Evolutionary conservation across 352 stramenopile genomes (phyloP), one percentile per base, ranked within the genome.

Genomic region (Pythium utonaiense): DNA sequence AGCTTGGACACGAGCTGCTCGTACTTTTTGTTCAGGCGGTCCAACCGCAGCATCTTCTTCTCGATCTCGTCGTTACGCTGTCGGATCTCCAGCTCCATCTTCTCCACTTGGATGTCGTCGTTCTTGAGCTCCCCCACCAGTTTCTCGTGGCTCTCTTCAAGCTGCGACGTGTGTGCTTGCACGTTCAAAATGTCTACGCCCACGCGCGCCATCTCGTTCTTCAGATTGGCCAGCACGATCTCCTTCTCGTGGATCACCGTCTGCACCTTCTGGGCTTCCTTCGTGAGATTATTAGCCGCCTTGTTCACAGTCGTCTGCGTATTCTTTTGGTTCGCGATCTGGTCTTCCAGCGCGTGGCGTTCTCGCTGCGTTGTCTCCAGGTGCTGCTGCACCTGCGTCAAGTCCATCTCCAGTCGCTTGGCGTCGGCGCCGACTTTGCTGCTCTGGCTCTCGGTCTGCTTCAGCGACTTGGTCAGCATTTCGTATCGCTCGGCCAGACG

Each of bases 21-120:
- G 61, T 98, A 98, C 66, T 98, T 97, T 30, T 94, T 88, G 75
- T 98, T 98, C 8, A 98, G 75, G 3, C 88, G 77, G 64, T 98
- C 93, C 8, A 98, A 74, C 0, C 87, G 80, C 55, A 94, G 82
- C 75, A 97, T 97, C 60, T 98, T 98, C 73, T 98, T 98, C 58
- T 98, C 96, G 21, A 98, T 97, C 60, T 98, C 91, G 70, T 98
- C 92, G 58, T 97, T 96, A 14, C 89, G 80, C 71, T 98, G 94
- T 8, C 89, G 87, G 53, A 98, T 97, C 67, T 98, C 93, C 21
- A 96, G 61, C 71, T 98, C 86, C 40, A 95, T 88, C 65, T 96
- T 93, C 62, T 95, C 88, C 17, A 98, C 93, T 13, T 86, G 68
- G 27, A 89, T 71, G 60, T 98, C 92, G 44, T 96, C 92, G 21